phyloP scores from a whole-genome alignment of 139 green algal genomes.

The Ulvella scutata region DNA sequence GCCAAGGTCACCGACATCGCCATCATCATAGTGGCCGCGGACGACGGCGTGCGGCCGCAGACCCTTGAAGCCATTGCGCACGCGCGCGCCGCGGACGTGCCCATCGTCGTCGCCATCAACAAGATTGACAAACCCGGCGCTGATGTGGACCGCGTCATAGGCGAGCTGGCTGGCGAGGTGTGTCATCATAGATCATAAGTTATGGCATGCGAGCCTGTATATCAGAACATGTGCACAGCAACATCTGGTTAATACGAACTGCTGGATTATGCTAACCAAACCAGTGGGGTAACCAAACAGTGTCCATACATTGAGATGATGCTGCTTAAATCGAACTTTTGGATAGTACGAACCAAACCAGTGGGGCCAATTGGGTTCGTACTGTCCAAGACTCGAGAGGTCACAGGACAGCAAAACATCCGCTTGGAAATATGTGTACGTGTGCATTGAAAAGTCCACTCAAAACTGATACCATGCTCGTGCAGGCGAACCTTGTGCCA shows the following conservation, averaged over 20 bases:
- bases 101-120: conserved; percentile 75
- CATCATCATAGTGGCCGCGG: conserved; percentile 92
- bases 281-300: too few relatives aligned
- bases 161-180: conserved; percentile 12
- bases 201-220: background rate
- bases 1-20: conserved; percentile 89
- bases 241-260: too few relatives aligned
- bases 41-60: conserved; percentile 93
- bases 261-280: too few relatives aligned
- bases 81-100: conserved; percentile 77
- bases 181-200: background rate
- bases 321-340: too few relatives aligned
- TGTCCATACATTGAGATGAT: too few relatives aligned
- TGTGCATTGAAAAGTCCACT: too few relatives aligned
- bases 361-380: too few relatives aligned
- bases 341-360: too few relatives aligned
- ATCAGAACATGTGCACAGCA: background rate
- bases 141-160: conserved; percentile 71
- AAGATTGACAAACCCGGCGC: conserved; percentile 90
- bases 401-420: too few relatives aligned
- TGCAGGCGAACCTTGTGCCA: conserved; percentile 67
- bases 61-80: conserved; percentile 87
- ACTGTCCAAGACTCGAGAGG: too few relatives aligned
- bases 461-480: too few relatives aligned
- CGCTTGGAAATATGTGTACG: too few relatives aligned